A percentile compares a stretch with the other conserved stretches of the same genome.
Evolutionary conservation across 1,139 yeast species (phyloP).

Genomic region (Trichomonascaceae sp.): DNA sequence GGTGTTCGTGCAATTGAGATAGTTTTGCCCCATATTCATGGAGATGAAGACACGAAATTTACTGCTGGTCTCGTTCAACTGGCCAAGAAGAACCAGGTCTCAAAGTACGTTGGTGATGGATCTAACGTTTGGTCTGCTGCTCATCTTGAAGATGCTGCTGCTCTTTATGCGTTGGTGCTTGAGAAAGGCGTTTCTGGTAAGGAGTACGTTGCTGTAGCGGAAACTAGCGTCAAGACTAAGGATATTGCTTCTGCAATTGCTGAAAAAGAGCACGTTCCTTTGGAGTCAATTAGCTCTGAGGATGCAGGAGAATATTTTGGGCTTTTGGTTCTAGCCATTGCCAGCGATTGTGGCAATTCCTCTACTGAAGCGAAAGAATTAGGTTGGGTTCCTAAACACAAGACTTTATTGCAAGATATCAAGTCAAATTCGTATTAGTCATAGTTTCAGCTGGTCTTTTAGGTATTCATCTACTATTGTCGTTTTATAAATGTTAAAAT

Average conservation of each 20-base stretch:
- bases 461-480: no score
- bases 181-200: slow-evolving; percentile 24
- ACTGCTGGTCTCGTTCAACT: slow-evolving; percentile 16
- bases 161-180: slow-evolving; percentile 23
- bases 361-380: slow-evolving; percentile 8
- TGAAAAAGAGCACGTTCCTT: slow-evolving; percentile 19
- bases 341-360: neutral
- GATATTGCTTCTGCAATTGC: slow-evolving; percentile 27
- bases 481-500: no score
- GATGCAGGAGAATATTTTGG: slow-evolving; percentile 4
- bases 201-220: slow-evolving; percentile 1
- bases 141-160: slow-evolving; percentile 31
- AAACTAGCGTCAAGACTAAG: slow-evolving; percentile 14
- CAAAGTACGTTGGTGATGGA: slow-evolving; percentile 29
- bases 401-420: slow-evolving; percentile 8
- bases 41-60: slow-evolving; percentile 21
- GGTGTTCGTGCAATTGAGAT: slow-evolving; percentile 2
- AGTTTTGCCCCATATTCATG: slow-evolving; percentile 8
- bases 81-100: slow-evolving; percentile 20
- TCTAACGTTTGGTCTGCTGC: slow-evolving; percentile 31
- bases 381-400: slow-evolving; percentile 11
- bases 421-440: neutral
- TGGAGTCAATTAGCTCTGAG: slow-evolving; percentile 10
- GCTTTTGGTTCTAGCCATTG: slow-evolving; percentile 1
- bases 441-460: no score